Conservation (phyloP, 2,329 filamentous ascomycete genomes). For the Gaeumannomyces sp. region DNA sequence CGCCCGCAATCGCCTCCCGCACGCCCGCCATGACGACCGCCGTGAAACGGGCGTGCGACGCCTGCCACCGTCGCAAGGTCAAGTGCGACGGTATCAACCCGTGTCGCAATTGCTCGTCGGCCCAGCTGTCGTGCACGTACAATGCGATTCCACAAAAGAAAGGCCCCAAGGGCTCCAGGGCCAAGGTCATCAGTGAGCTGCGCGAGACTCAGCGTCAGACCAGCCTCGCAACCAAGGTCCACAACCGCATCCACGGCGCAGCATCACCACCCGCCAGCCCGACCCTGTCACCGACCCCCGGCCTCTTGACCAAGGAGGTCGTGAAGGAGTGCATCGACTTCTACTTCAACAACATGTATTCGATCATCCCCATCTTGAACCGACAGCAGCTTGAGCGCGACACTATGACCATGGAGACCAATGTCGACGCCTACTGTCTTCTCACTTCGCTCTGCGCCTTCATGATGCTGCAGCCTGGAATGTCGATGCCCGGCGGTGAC, state of each 20-base stretch:
- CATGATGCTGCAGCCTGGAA: constrained; percentile 63
- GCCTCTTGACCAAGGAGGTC: constrained; percentile 54
- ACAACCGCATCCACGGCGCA: constrained; percentile 53
- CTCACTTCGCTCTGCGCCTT: constrained; percentile 60
- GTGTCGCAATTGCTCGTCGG: constrained; percentile 63
- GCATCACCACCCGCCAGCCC: constrained; percentile 40
- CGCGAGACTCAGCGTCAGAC: constrained; percentile 63
- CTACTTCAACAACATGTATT: constrained; percentile 62
- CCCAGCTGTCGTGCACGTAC: constrained; percentile 65
- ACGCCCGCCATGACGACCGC: constrained; percentile 38
- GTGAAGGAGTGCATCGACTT: constrained; percentile 62
- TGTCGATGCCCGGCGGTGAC: constrained; percentile 52
- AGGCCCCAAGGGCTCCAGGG: constrained; percentile 66
- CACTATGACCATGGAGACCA: constrained; percentile 54
- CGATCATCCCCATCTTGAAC: constrained; percentile 56
- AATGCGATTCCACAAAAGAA: constrained; percentile 72
- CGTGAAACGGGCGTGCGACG: constrained; percentile 59
- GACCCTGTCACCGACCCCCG: constrained; percentile 48
- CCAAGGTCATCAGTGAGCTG: constrained; percentile 70
- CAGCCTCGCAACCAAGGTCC: constrained; percentile 55
- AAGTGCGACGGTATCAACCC: constrained; percentile 67
- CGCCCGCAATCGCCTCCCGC: too few relatives aligned
- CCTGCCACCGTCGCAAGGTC: constrained; percentile 68
- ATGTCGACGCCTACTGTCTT: constrained; percentile 57
- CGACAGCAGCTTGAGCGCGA: constrained; percentile 53